A percentile compares a stretch with the other conserved stretches of the same genome.
Evolutionary conservation across 108 stramenopile species (phyloP).

Genomic region (Stephanodiscus triporus): DNA sequence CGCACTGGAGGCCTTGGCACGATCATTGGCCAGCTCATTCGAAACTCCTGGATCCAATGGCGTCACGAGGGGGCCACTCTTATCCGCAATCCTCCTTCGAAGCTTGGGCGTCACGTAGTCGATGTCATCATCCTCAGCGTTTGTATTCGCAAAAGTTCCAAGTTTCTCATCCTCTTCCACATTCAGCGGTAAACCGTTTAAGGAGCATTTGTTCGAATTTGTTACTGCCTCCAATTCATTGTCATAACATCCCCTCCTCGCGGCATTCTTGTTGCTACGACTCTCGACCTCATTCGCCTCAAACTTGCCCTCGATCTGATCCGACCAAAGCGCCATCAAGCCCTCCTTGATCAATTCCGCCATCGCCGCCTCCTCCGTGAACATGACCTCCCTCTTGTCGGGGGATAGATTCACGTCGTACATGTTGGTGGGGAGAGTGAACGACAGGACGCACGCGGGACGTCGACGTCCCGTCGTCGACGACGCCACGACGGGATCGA

Average conservation of each 20-base stretch:
- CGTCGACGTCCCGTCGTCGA: constrained; percentile 45
- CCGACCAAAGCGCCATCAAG: constrained; percentile 60
- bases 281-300: constrained; percentile 54
- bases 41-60: background rate
- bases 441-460: constrained; percentile 87
- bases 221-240: background rate
- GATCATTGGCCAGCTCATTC: background rate
- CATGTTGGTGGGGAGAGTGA: constrained; percentile 76
- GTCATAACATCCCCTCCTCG: background rate
- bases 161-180: background rate
- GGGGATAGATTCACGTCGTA: constrained; percentile 97
- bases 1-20: background rate
- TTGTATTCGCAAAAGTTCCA: background rate
- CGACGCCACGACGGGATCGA: constrained; percentile 46
- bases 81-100: background rate
- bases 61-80: background rate
- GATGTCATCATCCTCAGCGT: constrained; percentile 3
- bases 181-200: background rate
- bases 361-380: constrained; percentile 76
- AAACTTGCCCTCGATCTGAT: constrained; percentile 68
- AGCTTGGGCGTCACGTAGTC: constrained; percentile 13
- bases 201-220: background rate
- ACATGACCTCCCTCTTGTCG: constrained; percentile 94
- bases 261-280: constrained; percentile 15
- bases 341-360: constrained; percentile 51